Evolutionary conservation across 2,329 filamentous ascomycete species (phyloP), one percentile per base, ranked within the genome.

Genomic region (Colletotrichum sp.): DNA sequence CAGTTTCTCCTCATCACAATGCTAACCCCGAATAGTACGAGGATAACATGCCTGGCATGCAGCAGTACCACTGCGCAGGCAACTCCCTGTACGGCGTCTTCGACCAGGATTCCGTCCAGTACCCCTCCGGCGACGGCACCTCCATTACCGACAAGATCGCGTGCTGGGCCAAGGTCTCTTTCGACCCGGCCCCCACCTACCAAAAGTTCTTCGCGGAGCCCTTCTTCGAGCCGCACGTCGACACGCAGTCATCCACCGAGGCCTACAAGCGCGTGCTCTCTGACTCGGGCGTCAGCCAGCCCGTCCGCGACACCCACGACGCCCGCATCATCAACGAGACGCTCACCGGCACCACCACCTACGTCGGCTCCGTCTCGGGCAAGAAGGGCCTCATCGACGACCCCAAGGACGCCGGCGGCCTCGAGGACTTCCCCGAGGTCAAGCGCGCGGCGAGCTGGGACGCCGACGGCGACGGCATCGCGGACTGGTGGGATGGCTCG

Each of bases 231-330:
- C 77, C 82, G 7, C 77, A 79, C 39, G 80, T 83, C 10, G 78
- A 80, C 5, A 83, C 81, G 0, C 81, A 84, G 48, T 28, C 78
- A 10, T 80, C 82, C 2, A 81, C 78, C 3, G 82, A 84, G 43
- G 82, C 82, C 7, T 84, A 83, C 77, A 84, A 84, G 64, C 81
- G 80, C 21, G 83, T 84, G 1, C 78, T 84, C 24, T 83, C 81
- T 30, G 82, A 84, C 73, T 78, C 79, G 6, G 83, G 83, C 18
- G 82, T 77, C 15, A 80, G 78, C 16, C 81, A 82, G 61, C 83
- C 83, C 4, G 78, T 80, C 5, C 77, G 79, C 34, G 83, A 84
- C 71, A 78, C 79, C 34, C 83, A 84, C 64, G 83, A 84, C 67
- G 79, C 78, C 59, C 83, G 83, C 60, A 83, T 84, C 72, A 67